Conservation (phyloP, 805 yeast species). For the Yamadazyma olivae region DNA sequence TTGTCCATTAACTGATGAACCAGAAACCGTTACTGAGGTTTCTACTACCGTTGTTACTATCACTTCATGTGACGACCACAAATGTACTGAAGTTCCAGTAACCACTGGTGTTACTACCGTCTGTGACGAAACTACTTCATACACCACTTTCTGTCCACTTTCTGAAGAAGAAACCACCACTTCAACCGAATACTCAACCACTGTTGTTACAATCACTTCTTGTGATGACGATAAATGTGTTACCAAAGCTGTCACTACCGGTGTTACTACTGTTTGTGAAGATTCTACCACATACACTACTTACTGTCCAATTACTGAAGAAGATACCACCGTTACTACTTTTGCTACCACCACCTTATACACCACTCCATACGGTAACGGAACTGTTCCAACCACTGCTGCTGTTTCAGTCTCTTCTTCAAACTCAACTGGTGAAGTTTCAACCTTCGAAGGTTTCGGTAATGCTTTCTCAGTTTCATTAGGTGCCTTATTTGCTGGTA, state of each 20-base stretch:
- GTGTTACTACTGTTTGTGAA: background rate
- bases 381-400: slow-evolving; percentile 2
- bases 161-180: slow-evolving; percentile 9
- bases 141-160: slow-evolving; percentile 20
- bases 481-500: slow-evolving; percentile 12
- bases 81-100: slow-evolving; percentile 23
- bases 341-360: slow-evolving; percentile 23
- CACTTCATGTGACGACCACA: slow-evolving; percentile 31
- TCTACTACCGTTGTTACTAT: slow-evolving; percentile 28
- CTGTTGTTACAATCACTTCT: background rate
- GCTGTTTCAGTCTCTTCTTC: background rate
- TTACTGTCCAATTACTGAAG: background rate
- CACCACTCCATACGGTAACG: slow-evolving; percentile 18
- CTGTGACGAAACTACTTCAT: slow-evolving; percentile 15
- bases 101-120: slow-evolving; percentile 31
- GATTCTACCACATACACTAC: background rate
- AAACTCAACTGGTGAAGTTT: slow-evolving; percentile 5
- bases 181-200: slow-evolving; percentile 3
- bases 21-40: slow-evolving; percentile 13
- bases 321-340: slow-evolving; percentile 4
- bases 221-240: background rate
- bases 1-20: slow-evolving; percentile 15
- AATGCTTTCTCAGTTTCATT: slow-evolving; percentile 11
- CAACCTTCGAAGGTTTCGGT: slow-evolving; percentile 12
- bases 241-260: background rate